Base-by-base conservation (phyloP, 345 rosid species). In the Xanthoceras sorbifolium region DNA sequence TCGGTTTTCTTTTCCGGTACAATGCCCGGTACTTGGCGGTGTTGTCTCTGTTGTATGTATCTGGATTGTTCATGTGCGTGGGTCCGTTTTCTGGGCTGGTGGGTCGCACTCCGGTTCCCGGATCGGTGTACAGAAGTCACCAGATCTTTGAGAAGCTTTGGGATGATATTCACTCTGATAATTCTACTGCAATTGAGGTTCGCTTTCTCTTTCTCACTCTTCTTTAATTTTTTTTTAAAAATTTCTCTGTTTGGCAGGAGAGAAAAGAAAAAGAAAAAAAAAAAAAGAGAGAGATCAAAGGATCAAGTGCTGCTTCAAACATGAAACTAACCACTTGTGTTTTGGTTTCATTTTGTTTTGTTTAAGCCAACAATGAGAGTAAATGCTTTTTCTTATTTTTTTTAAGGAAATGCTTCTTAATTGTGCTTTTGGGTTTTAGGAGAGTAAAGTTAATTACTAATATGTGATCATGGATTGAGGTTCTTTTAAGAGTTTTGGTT, bases 111-210 rank as follows among this genome's bases (percentile, higher is more conserved):
- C 57, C 83, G 59, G 62, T 78, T 76, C 96, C 98, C 69, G 96
- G 94, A 31, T 89, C 94, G 44, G 93, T 90, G 57, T 95, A 95
- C 57, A 89, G 95, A 63, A 95, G 97, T 86, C 91, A 89, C 69
- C 82, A 87, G 82, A 80, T 90, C 84, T 92, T 93, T 79, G 72
- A 65, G 59, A 86, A 86, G 81, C 89, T 95, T 29, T 88, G 93
- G 94, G 84, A 84, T 78, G 88, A 92, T 59, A 90, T 95, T 73
- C 76, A 68, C n/a, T 76, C 86, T 26, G 97, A 93, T 67, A 93
- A 94, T 84, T 87, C 90, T 36, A 87, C 95, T 23, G 77, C 90
- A 18, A 66, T 90, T 70, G 80, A 93, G 92, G 97, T 93, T 75
- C 31, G 42, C 46, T 57, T 62, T 8, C 34, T 62, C 17, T 22